phyloP scores from a whole-genome alignment of 2,329 filamentous ascomycete species.

The Scleromitrula shiraiana region DNA sequence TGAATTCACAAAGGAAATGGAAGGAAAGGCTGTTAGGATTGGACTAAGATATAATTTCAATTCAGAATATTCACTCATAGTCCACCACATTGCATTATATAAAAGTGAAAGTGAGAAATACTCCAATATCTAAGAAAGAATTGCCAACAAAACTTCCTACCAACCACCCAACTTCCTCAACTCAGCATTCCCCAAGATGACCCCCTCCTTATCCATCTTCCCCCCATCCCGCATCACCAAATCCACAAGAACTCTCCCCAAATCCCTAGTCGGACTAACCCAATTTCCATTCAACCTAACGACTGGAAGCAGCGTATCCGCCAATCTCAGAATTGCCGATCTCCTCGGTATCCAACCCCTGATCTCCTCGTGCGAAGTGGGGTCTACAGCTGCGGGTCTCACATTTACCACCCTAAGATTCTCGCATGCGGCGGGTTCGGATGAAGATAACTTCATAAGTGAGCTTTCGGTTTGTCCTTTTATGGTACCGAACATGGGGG shows the following conservation, averaged over 20 bases:
- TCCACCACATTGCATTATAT: neutral
- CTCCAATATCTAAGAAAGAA: neutral
- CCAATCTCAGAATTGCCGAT: conserved; percentile 21
- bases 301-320: conserved; percentile 15
- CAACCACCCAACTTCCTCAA: conserved; percentile 33
- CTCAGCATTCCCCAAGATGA: conserved; percentile 32
- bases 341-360: conserved; percentile 27
- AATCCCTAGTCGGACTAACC: conserved; percentile 38
- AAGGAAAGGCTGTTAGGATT: too few species aligned
- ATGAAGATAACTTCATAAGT: conserved; percentile 44
- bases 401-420: conserved; percentile 47
- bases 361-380: conserved; percentile 34
- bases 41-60: too few species aligned
- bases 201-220: conserved; percentile 31
- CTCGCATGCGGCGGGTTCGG: conserved; percentile 33
- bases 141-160: neutral
- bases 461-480: conserved; percentile 60
- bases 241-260: conserved; percentile 40
- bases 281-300: conserved; percentile 28
- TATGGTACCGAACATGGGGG: conserved; percentile 50
- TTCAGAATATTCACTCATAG: too few species aligned
- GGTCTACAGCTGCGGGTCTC: conserved; percentile 54
- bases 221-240: conserved; percentile 41
- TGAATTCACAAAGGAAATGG: too few species aligned
- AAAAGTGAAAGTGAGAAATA: neutral